Conservation (phyloP, 2,329 filamentous ascomycete genomes). For the Alternaria ethzedia region DNA sequence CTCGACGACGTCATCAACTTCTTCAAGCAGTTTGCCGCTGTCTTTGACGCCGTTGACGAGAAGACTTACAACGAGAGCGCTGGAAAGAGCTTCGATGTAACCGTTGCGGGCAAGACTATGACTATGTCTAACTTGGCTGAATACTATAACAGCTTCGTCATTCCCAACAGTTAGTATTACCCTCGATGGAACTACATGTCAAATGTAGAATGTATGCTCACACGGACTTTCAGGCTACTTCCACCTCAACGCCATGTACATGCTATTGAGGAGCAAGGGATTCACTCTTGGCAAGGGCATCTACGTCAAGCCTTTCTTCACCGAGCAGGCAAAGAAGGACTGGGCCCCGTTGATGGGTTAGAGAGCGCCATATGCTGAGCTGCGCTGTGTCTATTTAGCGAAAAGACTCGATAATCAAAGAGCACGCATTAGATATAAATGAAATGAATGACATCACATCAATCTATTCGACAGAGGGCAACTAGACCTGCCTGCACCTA, state of each 20-base stretch:
- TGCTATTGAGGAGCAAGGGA: slow-evolving; percentile 26
- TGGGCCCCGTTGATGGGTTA: slow-evolving; percentile 27
- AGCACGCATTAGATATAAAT: background rate
- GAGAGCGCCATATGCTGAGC: background rate
- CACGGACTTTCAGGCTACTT: slow-evolving; percentile 17
- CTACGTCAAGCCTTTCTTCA: slow-evolving; percentile 26
- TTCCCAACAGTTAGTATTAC: slow-evolving; percentile 21
- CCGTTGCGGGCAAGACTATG: slow-evolving; percentile 14
- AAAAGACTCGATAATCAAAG: background rate
- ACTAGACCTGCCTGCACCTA: background rate
- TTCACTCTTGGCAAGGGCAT: slow-evolving; percentile 24
- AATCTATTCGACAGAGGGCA: background rate
- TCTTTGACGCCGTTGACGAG: slow-evolving; percentile 23
- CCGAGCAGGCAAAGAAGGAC: slow-evolving; percentile 25
- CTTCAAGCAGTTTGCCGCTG: slow-evolving; percentile 20
- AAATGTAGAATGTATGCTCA: background rate
- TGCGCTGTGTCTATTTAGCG: background rate
- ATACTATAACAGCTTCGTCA: slow-evolving; percentile 19
- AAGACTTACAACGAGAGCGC: slow-evolving; percentile 25
- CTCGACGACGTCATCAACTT: slow-evolving; percentile 28
- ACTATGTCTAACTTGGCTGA: slow-evolving; percentile 20
- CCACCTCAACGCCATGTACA: slow-evolving; percentile 33
- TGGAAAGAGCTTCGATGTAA: slow-evolving; percentile 19
- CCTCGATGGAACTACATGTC: background rate
- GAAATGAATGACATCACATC: background rate